Conservation (phyloP, 352 stramenopile genomes). For the Phytophthora cajani region DNA sequence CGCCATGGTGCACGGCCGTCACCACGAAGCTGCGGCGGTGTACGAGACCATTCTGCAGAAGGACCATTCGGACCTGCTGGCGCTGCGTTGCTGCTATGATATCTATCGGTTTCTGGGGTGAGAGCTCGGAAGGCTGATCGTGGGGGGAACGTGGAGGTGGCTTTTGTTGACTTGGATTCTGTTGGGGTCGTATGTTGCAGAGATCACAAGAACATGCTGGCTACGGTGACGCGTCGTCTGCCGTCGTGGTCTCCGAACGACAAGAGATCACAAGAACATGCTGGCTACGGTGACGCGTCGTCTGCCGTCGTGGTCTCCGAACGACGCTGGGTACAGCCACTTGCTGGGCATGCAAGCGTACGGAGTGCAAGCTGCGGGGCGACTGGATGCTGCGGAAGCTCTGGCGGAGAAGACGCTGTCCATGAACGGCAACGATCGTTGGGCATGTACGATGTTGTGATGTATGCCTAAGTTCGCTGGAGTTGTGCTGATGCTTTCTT, state of each 20-base stretch:
- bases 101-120: constrained; percentile 84
- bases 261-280: constrained; percentile 82
- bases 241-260: constrained; percentile 83
- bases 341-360: constrained; percentile 86
- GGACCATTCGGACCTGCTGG: constrained; percentile 73
- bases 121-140: constrained; percentile 4
- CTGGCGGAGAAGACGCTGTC: constrained; percentile 83
- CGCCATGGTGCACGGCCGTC: constrained; percentile 68
- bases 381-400: constrained; percentile 69
- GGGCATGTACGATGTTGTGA: constrained; percentile 67
- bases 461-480: neutral
- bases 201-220: constrained; percentile 81
- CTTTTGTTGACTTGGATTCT: constrained; percentile 9
- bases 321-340: constrained; percentile 78
- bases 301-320: constrained; percentile 80
- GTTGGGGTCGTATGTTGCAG: constrained; percentile 31
- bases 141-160: neutral
- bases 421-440: constrained; percentile 86
- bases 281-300: constrained; percentile 75
- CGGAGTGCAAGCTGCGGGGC: constrained; percentile 69
- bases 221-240: constrained; percentile 71
- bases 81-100: constrained; percentile 80
- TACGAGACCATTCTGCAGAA: constrained; percentile 86
- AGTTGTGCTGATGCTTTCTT: constrained; percentile 2
- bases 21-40: constrained; percentile 67